Evolutionary conservation across 768 basidiomycete species (phyloP), one percentile per base, ranked within the genome.

Genomic region (Botryobasidium botryosum): DNA sequence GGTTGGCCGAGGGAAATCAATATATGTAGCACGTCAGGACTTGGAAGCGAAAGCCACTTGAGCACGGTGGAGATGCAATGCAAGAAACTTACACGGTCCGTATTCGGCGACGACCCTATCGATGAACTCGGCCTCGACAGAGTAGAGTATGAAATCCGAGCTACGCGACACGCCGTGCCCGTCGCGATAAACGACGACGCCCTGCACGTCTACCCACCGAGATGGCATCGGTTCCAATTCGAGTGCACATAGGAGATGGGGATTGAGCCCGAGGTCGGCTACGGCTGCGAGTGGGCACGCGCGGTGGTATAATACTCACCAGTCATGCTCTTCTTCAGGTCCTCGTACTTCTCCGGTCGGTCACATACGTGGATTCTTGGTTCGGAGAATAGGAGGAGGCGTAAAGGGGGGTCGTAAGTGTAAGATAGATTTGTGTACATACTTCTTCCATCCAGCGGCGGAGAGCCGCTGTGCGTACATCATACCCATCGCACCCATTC

Each of bases 401-500:
- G 32, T 17, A 27, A 7, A 20, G 35, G 17, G 7, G 12, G 13
- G 1, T 23, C 10, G 15, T 41, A 31, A 24, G 13, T 39, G 23
- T 23, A 15, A 42, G 8, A 29, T 27, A 17, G 17, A 33, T 17
- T 8, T 17, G 28, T 17, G 20, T 13, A 57, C 68, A 48, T 50
- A 88, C 91, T 75, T 81, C 61, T 77, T 73, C 78, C 86, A 88
- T 2, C 92, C 90, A 7, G 79, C 88, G 5, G 67, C 65, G 8
- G 77, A 72, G 21, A 99, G 66, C n/a, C 66, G 58, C 15, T 68
- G 70, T 0, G 88, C 87, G 58, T 96, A 97, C 88, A 97, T 87
- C 56, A 66, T 68, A 2, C 92, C 92, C 92, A 97, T 97, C 40
- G 83, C 84, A 1, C 91, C 91, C 90, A 96, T 94, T 2, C 92